Evolutionary conservation across 129 eudicot genomes (phyloP).

Genomic region (Calendula officinalis): DNA sequence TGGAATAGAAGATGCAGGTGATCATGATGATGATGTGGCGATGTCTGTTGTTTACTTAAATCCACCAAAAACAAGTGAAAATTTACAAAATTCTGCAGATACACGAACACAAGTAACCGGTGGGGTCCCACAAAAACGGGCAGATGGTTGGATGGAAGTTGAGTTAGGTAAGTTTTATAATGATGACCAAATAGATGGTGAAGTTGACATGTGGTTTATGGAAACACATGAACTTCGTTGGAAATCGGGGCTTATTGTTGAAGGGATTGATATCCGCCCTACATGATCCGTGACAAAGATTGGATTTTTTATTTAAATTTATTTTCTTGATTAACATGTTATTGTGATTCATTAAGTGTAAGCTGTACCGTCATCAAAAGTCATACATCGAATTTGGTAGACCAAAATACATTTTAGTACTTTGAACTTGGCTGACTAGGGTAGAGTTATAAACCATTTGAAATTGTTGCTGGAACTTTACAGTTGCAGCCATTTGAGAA

Average conservation of each 20-base stretch:
- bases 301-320: not conserved
- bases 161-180: constrained; percentile 51
- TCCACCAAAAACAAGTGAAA: not conserved
- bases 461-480: constrained; percentile 40
- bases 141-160: constrained; percentile 72
- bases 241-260: constrained; percentile 55
- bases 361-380: no score
- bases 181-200: constrained; percentile 33
- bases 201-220: constrained; percentile 46
- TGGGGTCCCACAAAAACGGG: constrained; percentile 28
- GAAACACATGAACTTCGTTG: constrained; percentile 29
- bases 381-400: no score
- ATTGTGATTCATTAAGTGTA: no score
- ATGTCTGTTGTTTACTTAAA: constrained; percentile 19
- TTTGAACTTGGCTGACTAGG: no score
- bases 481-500: constrained; percentile 38
- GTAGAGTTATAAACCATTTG: constrained; percentile 12
- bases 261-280: constrained; percentile 72
- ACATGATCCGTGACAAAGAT: not conserved
- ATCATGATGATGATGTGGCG: constrained; percentile 19
- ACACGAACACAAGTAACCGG: not conserved
- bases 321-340: no score
- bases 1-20: constrained; percentile 6
- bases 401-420: no score
- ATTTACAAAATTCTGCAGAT: constrained; percentile 1